Percentiles rank a stretch among this genome's conserved stretches.
phyloP scores from a whole-genome alignment of 1,139 yeast species.

The Blastobotrys niveus region DNA sequence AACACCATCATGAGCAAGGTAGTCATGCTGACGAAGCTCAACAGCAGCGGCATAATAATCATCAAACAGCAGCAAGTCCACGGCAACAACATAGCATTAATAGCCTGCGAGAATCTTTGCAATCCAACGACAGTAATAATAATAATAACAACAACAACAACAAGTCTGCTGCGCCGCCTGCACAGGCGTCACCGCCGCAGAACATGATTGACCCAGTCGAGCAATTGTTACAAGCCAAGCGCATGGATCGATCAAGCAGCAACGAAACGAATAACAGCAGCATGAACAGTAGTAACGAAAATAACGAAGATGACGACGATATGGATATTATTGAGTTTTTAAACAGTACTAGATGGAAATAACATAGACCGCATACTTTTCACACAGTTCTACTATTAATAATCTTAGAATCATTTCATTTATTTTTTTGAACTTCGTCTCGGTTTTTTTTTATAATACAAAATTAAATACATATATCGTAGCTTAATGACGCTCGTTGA shows the following conservation, averaged over 20 bases:
- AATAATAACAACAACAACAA: background rate
- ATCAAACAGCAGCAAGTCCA: too few species aligned
- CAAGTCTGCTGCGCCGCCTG: background rate
- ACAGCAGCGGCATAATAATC: too few species aligned
- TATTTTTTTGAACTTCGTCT: background rate
- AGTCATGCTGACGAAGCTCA: too few species aligned
- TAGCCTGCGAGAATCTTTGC: background rate
- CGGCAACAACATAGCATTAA: background rate
- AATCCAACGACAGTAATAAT: background rate
- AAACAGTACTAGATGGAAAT: background rate
- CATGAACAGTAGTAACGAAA: slow-evolving; percentile 2
- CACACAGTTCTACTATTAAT: too few species aligned
- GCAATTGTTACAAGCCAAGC: slow-evolving; percentile 1
- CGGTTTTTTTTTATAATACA: slow-evolving; percentile 2
- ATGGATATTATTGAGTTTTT: slow-evolving; percentile 12
- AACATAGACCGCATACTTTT: too few species aligned
- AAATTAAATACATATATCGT: background rate
- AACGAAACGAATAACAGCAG: background rate
- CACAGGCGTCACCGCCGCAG: background rate
- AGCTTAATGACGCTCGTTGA: slow-evolving; percentile 42
- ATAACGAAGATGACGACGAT: slow-evolving; percentile 9
- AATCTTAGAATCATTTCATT: background rate
- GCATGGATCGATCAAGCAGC: background rate
- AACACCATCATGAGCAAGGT: too few species aligned
- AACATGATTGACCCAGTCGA: slow-evolving; percentile 2